A percentile compares a stretch with the other conserved stretches of the same genome.
Conservation (phyloP, 78 protist species). For the Planoprotostelium fungivorum region DNA sequence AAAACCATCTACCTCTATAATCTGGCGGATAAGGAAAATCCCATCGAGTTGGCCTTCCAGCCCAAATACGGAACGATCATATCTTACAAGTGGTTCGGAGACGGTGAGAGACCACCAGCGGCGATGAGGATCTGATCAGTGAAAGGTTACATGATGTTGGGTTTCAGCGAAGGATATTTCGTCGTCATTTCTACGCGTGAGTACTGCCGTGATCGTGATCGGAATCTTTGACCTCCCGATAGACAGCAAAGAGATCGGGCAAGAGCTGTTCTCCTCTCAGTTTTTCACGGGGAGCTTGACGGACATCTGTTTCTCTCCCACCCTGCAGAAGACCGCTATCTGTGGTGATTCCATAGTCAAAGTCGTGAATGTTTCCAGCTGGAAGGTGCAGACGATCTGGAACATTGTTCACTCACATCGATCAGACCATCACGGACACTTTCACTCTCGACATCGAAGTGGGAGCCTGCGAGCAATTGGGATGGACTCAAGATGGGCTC, state of each 20-base stretch:
- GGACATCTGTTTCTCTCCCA: constrained; percentile 3
- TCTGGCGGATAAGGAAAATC: background rate
- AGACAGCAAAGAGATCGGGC: constrained; percentile 24
- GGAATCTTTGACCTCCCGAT: background rate
- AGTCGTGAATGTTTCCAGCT: constrained; percentile 16
- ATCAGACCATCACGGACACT: constrained; percentile 8
- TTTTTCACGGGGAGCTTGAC: constrained; percentile 1
- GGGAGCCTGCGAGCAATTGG: constrained; percentile 2
- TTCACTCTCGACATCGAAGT: constrained; percentile 9
- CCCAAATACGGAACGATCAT: constrained; percentile 56
- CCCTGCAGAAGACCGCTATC: constrained; percentile 15
- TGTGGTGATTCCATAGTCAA: constrained; percentile 31
- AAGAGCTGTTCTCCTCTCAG: constrained; percentile 14
- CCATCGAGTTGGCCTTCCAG: constrained; percentile 57
- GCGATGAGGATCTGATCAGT: background rate
- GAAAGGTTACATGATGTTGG: constrained; percentile 34
- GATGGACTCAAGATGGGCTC: constrained; percentile 71
- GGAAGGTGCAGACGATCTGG: background rate
- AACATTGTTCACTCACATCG: background rate
- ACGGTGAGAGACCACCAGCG: constrained; percentile 7
- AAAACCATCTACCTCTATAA: background rate
- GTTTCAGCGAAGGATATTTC: constrained; percentile 42
- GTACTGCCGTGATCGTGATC: background rate
- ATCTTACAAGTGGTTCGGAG: constrained; percentile 47
- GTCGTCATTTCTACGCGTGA: constrained; percentile 27